Conservation (phyloP, 768 basidiomycete species). For the Suillus occidentalis region DNA sequence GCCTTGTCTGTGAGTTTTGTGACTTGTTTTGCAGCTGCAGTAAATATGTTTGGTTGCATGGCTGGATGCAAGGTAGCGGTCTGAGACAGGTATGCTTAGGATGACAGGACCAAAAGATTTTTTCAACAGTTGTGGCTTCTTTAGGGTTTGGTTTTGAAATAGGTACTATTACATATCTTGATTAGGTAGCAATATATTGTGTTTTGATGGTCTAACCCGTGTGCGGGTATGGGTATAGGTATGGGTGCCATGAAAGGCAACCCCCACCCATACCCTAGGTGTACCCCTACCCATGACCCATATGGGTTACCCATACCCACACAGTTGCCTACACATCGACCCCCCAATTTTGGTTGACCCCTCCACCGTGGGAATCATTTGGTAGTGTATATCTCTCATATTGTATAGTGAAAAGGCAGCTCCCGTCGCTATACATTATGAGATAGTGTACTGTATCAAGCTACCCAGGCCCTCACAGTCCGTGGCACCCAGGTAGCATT, state of each 20-base stretch:
- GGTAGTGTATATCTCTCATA: not conserved
- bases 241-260: not conserved
- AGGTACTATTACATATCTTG: not conserved
- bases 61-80: too few species aligned
- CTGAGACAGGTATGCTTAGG: too few species aligned
- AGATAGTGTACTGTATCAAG: not conserved
- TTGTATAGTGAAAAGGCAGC: not conserved
- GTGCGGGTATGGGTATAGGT: not conserved
- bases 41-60: too few species aligned
- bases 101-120: too few species aligned
- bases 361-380: not conserved
- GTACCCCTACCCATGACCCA: not conserved
- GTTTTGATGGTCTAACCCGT: not conserved
- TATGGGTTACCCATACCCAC: not conserved
- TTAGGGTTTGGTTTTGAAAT: not conserved
- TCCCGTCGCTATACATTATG: not conserved
- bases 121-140: too few species aligned
- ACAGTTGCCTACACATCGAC: not conserved
- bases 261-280: constrained; percentile 1
- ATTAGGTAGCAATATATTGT: not conserved
- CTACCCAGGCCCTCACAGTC: too few species aligned
- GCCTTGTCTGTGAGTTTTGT: too few species aligned
- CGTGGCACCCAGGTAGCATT: too few species aligned
- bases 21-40: too few species aligned
- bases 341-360: not conserved